Percentiles rank a stretch among this genome's conserved stretches.
Evolutionary conservation across 2,329 filamentous ascomycete genomes (phyloP).

Genomic region (Malbranchea cinnamomea): DNA sequence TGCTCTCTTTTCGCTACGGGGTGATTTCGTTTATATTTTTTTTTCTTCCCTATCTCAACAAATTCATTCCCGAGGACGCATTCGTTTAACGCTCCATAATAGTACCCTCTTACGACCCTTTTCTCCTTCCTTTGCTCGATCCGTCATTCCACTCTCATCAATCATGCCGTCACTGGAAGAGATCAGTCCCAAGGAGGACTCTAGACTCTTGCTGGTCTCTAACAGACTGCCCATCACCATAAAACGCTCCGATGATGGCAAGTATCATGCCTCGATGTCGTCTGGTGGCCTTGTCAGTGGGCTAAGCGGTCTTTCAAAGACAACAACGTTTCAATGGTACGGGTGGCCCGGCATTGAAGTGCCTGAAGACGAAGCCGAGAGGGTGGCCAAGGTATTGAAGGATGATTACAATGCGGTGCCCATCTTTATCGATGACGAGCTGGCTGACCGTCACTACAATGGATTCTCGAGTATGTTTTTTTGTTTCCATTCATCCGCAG

Average conservation of each 20-base stretch:
- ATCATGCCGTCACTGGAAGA: constrained; percentile 23
- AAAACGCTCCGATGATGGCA: constrained; percentile 80
- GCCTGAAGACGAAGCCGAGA: constrained; percentile 63
- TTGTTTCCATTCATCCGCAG: constrained; percentile 2
- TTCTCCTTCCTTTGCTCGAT: too few relatives aligned
- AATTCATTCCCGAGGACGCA: too few relatives aligned
- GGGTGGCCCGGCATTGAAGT: constrained; percentile 93
- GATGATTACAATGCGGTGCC: constrained; percentile 81
- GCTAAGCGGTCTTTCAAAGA: constrained; percentile 78
- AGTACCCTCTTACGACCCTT: too few relatives aligned
- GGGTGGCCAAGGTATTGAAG: constrained; percentile 63
- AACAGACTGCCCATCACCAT: constrained; percentile 95
- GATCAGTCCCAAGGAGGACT: constrained; percentile 19
- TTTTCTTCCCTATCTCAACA: too few relatives aligned
- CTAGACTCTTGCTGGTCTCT: constrained; percentile 65
- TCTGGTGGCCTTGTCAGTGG: constrained; percentile 92
- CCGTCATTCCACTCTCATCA: constrained; percentile 1
- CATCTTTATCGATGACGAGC: constrained; percentile 83
- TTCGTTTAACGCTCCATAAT: too few relatives aligned
- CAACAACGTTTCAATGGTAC: constrained; percentile 95
- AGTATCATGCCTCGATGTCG: constrained; percentile 90
- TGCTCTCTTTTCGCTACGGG: too few relatives aligned
- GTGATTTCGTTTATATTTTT: too few relatives aligned
- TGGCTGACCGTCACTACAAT: constrained; percentile 93
- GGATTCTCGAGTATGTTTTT: constrained; percentile 72